Conservation (phyloP, 768 basidiomycete genomes). For the Tulasnella sp. region DNA sequence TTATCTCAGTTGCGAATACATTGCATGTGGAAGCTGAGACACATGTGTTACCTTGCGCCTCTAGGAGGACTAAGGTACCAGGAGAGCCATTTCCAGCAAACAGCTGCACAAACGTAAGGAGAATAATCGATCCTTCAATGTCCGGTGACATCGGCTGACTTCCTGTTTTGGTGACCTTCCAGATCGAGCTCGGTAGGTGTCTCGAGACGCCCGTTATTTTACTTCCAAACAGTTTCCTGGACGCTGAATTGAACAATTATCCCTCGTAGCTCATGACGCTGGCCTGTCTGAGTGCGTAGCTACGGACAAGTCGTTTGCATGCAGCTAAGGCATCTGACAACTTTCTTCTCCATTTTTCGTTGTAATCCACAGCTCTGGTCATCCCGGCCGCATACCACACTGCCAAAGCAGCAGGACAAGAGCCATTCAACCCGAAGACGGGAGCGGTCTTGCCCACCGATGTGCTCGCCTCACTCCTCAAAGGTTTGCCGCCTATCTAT, state of each 20-base stretch:
- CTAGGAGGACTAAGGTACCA: conserved; percentile 51
- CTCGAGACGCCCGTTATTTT: conserved; percentile 11
- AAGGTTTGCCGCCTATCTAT: too few species aligned
- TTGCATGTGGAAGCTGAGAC: conserved; percentile 8
- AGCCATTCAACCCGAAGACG: conserved; percentile 1
- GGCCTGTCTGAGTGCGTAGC: conserved; percentile 62
- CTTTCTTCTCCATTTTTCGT: too few species aligned
- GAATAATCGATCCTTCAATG: not conserved
- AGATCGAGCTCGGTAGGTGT: conserved; percentile 32
- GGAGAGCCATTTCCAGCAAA: conserved; percentile 67
- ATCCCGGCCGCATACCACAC: conserved; percentile 77
- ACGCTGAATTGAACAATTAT: conserved; percentile 11
- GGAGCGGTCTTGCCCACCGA: not conserved
- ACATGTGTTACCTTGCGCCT: not conserved
- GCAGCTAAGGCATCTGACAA: too few species aligned
- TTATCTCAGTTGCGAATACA: not conserved
- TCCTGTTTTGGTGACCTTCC: not conserved
- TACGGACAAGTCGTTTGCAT: too few species aligned
- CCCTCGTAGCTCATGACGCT: conserved; percentile 63
- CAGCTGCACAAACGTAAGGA: conserved; percentile 77
- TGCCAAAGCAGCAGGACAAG: conserved; percentile 11
- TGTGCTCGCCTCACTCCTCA: not conserved
- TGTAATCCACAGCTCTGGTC: conserved; percentile 66
- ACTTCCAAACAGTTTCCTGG: conserved; percentile 1
- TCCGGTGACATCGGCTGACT: conserved; percentile 10